Percentiles rank a stretch among this genome's conserved stretches.
These are phyloP conservation scores for Xylaria sp. DNA, from an alignment of 2,329 filamentous ascomycete species.

Conservation along the genomic window DNA sequence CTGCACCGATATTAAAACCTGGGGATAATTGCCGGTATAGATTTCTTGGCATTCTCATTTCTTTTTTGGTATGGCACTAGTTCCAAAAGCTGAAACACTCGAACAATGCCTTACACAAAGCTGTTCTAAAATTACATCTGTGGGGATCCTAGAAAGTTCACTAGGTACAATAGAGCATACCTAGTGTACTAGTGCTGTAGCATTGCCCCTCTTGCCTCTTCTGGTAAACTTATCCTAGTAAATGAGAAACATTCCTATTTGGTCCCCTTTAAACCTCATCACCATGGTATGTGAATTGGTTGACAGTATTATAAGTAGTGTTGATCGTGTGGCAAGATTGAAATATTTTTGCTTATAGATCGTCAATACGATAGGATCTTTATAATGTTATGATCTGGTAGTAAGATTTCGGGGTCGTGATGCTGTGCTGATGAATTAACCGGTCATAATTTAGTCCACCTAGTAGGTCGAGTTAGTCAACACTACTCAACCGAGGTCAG, in stretches of 20 bases:
- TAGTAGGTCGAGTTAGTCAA: conserved; percentile 3
- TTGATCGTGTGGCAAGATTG: background rate
- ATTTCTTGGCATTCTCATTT: conserved; percentile 4
- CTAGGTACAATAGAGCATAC: background rate
- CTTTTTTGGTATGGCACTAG: background rate
- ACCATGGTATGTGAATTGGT: background rate
- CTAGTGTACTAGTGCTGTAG: background rate
- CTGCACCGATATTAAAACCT: conserved; percentile 28
- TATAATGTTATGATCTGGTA: background rate
- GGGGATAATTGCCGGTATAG: conserved; percentile 2
- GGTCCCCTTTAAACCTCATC: background rate
- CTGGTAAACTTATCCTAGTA: conserved; percentile 3
- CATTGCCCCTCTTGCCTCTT: conserved; percentile 29
- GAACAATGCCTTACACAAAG: conserved; percentile 12
- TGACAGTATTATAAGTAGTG: background rate
- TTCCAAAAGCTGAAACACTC: conserved; percentile 32
- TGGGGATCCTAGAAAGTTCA: background rate
- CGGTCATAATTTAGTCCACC: background rate
- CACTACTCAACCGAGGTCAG: conserved; percentile 4
- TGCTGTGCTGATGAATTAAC: conserved; percentile 1
- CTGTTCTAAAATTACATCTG: conserved; percentile 33
- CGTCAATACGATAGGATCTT: conserved; percentile 3
- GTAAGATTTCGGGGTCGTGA: background rate
- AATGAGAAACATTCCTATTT: conserved; percentile 9
- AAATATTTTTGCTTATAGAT: conserved; percentile 2